These are phyloP conservation scores for Teratosphaeria nubilosa DNA, from an alignment of 2,329 filamentous ascomycete species.

Conservation along the genomic window DNA sequence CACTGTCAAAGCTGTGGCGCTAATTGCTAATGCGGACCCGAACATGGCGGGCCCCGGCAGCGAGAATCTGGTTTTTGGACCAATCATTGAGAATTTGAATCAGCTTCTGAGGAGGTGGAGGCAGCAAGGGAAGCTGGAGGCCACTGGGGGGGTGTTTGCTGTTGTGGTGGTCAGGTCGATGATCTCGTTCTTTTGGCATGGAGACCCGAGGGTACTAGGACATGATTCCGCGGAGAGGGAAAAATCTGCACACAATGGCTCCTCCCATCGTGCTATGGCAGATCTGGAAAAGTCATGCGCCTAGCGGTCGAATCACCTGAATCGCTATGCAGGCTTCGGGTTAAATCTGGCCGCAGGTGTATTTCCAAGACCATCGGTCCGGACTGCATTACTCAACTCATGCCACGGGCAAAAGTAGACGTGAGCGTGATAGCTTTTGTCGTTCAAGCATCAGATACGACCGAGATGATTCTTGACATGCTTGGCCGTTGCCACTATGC, in stretches of 20 bases:
- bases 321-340: background rate
- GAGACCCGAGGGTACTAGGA: background rate
- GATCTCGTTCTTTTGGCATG: background rate
- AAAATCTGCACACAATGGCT: background rate
- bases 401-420: background rate
- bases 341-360: background rate
- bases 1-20: background rate
- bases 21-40: background rate
- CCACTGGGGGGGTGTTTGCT: background rate
- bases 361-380: background rate
- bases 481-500: too few relatives aligned
- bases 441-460: background rate
- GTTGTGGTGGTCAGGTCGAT: background rate
- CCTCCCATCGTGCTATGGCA: background rate
- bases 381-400: background rate
- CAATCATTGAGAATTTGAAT: background rate
- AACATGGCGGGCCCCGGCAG: background rate
- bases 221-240: background rate
- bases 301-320: background rate
- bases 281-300: background rate
- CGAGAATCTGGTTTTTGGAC: background rate
- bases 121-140: background rate
- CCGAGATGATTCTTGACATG: too few relatives aligned
- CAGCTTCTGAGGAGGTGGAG: background rate
- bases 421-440: background rate